Percentiles rank a stretch among this genome's conserved stretches.
Conservation (phyloP, 164 flowering plant species). For the Vitis cinerea region DNA sequence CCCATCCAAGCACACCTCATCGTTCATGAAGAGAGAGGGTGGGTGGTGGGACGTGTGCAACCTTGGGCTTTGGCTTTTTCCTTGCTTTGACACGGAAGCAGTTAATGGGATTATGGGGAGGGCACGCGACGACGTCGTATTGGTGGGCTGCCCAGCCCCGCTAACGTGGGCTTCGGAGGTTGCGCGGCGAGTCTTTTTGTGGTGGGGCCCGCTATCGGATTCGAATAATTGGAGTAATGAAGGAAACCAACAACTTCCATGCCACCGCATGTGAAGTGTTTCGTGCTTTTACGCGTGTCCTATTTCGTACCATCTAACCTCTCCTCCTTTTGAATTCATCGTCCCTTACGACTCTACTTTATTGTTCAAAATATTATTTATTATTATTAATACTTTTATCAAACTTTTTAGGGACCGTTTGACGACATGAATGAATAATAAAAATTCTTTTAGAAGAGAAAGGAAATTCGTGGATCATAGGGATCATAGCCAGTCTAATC, state of each 20-base stretch:
- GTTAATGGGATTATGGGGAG: too few species aligned
- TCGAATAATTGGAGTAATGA: slow-evolving; percentile 5
- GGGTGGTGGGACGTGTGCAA: neutral
- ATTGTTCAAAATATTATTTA: too few species aligned
- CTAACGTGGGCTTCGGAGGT: slow-evolving; percentile 11
- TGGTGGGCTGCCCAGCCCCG: too few species aligned
- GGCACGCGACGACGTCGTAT: too few species aligned
- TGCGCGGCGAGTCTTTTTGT: neutral
- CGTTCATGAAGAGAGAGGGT: neutral
- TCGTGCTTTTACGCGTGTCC: slow-evolving; percentile 11
- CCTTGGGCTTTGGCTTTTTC: neutral
- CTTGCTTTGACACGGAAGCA: slow-evolving; percentile 7
- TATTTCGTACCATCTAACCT: neutral
- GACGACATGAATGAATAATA: too few species aligned
- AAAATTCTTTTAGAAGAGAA: too few species aligned
- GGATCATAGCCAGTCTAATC: too few species aligned
- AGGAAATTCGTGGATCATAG: too few species aligned
- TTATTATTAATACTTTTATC: too few species aligned
- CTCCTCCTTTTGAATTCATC: too few species aligned
- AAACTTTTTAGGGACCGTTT: too few species aligned
- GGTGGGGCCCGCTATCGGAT: slow-evolving; percentile 11
- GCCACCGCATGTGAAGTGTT: slow-evolving; percentile 11
- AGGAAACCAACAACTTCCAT: slow-evolving; percentile 7
- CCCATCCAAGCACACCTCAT: neutral
- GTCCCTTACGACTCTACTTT: too few species aligned